Conservation (phyloP, 345 rosid species). For the Linum lewisii region DNA sequence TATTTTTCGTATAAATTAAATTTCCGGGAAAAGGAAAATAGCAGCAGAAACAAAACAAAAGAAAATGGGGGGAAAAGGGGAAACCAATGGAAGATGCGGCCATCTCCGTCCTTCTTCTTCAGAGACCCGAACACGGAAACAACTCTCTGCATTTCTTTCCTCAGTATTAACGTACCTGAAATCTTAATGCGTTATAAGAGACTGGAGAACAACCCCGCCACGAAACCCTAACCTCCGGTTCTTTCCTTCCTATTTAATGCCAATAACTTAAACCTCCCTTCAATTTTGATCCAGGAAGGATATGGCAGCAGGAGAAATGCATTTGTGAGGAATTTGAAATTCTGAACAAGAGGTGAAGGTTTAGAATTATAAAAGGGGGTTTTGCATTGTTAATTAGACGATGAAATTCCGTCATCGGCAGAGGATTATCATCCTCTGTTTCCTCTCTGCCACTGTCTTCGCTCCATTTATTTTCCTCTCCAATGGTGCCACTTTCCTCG, state of each 20-base stretch:
- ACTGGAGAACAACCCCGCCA: constrained; percentile 2
- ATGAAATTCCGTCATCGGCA: constrained; percentile 57
- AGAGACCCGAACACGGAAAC: constrained; percentile 27
- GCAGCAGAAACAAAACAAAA: not conserved
- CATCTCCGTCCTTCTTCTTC: constrained; percentile 8
- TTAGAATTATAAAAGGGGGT: not conserved
- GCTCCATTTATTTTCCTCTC: constrained; percentile 70
- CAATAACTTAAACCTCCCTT: not conserved
- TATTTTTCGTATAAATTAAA: no score
- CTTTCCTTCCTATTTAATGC: constrained; percentile 12
- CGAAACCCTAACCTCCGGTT: constrained; percentile 28
- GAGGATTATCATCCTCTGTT: constrained; percentile 74
- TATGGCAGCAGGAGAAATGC: not conserved
- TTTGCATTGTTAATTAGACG: constrained; percentile 35
- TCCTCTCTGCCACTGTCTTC: constrained; percentile 58
- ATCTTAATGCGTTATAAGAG: not conserved
- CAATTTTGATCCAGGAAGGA: constrained; percentile 16
- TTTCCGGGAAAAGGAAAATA: constrained; percentile 1
- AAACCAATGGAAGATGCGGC: not conserved
- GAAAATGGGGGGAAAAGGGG: constrained; percentile 3
- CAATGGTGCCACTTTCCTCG: constrained; percentile 35
- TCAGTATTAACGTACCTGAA: not conserved
- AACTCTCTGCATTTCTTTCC: constrained; percentile 19
- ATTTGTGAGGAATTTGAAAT: constrained; percentile 10
- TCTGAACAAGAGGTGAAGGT: not conserved